Conservation (phyloP, 805 yeast species). For the Barnettozyma californica region DNA sequence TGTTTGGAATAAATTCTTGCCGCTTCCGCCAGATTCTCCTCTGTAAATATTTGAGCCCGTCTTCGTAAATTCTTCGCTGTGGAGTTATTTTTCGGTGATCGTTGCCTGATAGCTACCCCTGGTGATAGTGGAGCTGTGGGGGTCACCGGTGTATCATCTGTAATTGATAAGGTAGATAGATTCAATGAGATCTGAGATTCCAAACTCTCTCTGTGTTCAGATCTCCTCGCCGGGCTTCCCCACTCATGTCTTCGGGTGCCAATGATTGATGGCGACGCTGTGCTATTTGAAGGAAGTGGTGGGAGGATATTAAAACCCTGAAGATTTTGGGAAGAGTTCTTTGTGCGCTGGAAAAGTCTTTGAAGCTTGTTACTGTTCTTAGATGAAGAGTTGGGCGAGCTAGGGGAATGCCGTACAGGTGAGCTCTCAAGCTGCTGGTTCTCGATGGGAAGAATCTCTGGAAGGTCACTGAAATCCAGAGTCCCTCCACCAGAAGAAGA, state of each 20-base stretch:
- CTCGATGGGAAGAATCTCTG: neutral
- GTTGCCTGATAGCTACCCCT: neutral
- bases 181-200: conserved; percentile 2
- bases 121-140: neutral
- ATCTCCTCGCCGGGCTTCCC: conserved; percentile 28
- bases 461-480: conserved; percentile 10
- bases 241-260: conserved; percentile 49
- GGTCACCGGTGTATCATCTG: neutral
- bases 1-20: conserved; percentile 5
- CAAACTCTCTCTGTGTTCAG: conserved; percentile 3
- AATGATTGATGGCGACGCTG: conserved; percentile 31
- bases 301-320: conserved; percentile 16
- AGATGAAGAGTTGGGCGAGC: conserved; percentile 2
- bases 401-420: neutral
- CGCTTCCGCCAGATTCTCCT: conserved; percentile 10
- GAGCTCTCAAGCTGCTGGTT: neutral
- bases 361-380: conserved; percentile 18
- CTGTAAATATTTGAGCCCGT: conserved; percentile 23
- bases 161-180: neutral
- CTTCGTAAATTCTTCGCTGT: conserved; percentile 19
- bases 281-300: conserved; percentile 10
- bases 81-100: neutral
- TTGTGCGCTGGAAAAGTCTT: conserved; percentile 21
- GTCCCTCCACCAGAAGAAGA: conserved; percentile 18
- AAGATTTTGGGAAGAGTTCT: conserved; percentile 14